phyloP scores from a whole-genome alignment of 768 basidiomycete genomes.

The Amanita inopinata region DNA sequence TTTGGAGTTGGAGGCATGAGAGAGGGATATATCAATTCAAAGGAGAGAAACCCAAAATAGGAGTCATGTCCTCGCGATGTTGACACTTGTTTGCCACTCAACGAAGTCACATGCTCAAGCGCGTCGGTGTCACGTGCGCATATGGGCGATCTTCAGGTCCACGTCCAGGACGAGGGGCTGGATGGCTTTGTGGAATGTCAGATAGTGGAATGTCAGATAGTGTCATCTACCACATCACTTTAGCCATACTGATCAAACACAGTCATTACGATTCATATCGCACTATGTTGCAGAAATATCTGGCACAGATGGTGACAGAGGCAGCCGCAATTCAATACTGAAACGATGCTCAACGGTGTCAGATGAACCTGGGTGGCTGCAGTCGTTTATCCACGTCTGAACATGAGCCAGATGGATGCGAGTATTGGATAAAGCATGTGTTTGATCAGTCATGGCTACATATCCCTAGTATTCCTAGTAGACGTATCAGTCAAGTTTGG shows the following conservation, averaged over 20 bases:
- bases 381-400: conserved; percentile 16
- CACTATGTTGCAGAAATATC: conserved; percentile 9
- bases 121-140: conserved; percentile 2
- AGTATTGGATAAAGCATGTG: conserved; percentile 16
- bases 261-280: conserved; percentile 11
- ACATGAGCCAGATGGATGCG: conserved; percentile 17
- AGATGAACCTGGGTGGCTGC: conserved; percentile 20
- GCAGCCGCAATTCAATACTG: conserved; percentile 3
- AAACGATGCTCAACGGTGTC: too few species aligned
- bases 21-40: conserved; percentile 2
- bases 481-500: too few species aligned
- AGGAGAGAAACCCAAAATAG: background rate
- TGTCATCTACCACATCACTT: conserved; percentile 9
- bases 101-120: conserved; percentile 5
- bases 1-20: conserved; percentile 3
- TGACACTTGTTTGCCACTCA: background rate
- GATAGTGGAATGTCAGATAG: background rate
- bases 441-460: background rate
- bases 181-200: too few species aligned
- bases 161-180: too few species aligned
- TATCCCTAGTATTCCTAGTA: too few species aligned
- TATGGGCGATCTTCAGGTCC: too few species aligned
- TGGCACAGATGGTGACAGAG: conserved; percentile 14
- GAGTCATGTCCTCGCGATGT: background rate
- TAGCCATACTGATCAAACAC: conserved; percentile 11